Percentiles rank a stretch among this genome's conserved stretches.
These are phyloP conservation scores for Pneumocystis murina DNA, from an alignment of 1,139 yeast species.

Conservation along the genomic window DNA sequence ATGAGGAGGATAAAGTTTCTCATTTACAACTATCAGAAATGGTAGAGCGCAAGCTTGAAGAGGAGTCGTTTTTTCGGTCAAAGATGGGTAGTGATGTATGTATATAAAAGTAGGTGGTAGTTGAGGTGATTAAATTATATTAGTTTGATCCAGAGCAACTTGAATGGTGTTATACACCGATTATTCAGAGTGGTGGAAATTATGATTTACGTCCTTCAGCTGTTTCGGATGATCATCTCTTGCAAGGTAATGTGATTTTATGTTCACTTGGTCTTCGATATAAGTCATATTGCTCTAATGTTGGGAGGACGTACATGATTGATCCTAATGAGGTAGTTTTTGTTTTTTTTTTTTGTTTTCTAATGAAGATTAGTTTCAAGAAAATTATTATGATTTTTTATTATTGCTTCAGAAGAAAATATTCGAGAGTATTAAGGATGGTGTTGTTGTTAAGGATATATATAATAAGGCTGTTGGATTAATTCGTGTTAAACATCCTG, in stretches of 20 bases:
- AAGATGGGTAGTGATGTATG: constrained; percentile 36
- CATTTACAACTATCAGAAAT: constrained; percentile 61
- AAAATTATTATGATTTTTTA: constrained; percentile 62
- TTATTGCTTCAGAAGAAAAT: constrained; percentile 48
- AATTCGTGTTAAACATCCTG: constrained; percentile 43
- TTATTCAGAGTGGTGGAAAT: constrained; percentile 75
- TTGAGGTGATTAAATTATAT: neutral
- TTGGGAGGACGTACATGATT: constrained; percentile 76
- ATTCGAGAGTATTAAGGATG: constrained; percentile 46
- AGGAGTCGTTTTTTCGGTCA: constrained; percentile 45
- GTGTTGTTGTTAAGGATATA: constrained; percentile 48
- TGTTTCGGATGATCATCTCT: constrained; percentile 47
- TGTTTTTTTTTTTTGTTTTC: neutral
- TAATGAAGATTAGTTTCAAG: constrained; percentile 34
- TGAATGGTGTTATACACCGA: constrained; percentile 93
- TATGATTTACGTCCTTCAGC: constrained; percentile 81
- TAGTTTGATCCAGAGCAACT: constrained; percentile 58
- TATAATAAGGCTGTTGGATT: constrained; percentile 49
- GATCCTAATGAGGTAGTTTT: constrained; percentile 49
- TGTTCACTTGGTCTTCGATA: constrained; percentile 79
- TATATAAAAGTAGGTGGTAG: constrained; percentile 23
- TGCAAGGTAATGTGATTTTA: constrained; percentile 66
- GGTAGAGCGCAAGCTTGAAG: constrained; percentile 71
- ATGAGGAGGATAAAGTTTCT: constrained; percentile 65
- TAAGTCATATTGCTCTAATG: constrained; percentile 75